These are phyloP conservation scores for Leishmania tarentolae DNA, from an alignment of 208 protist species.

Conservation along the genomic window DNA sequence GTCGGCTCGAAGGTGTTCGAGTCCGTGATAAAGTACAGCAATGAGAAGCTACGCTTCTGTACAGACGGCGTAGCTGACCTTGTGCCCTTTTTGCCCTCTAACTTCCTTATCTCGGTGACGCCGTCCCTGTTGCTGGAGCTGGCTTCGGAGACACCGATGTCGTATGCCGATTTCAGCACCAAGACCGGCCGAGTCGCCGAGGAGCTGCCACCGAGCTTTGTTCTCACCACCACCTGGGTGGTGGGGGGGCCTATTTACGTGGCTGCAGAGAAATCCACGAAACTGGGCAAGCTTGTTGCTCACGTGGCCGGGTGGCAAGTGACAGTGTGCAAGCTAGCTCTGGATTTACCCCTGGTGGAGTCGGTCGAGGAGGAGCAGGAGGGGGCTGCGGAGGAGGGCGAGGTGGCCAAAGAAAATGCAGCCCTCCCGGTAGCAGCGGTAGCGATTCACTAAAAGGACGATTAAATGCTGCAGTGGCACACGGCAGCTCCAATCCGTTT, in stretches of 20 bases:
- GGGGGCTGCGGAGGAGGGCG: background rate
- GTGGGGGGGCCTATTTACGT: slow-evolving; percentile 51
- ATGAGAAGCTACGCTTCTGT: slow-evolving; percentile 78
- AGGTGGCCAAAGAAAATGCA: background rate
- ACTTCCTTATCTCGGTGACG: slow-evolving; percentile 48
- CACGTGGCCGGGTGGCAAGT: slow-evolving; percentile 71
- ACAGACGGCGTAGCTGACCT: slow-evolving; percentile 68
- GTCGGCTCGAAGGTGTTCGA: slow-evolving; percentile 89
- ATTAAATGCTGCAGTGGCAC: background rate
- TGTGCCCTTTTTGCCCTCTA: slow-evolving; percentile 45
- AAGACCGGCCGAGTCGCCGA: slow-evolving; percentile 23
- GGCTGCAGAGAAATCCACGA: slow-evolving; percentile 51
- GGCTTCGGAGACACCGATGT: slow-evolving; percentile 36
- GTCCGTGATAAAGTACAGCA: slow-evolving; percentile 78
- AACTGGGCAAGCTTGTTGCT: slow-evolving; percentile 60
- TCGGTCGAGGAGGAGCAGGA: slow-evolving; percentile 9
- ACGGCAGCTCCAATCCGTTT: background rate
- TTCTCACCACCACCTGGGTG: slow-evolving; percentile 47
- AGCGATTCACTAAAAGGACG: background rate
- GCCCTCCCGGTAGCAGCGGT: background rate
- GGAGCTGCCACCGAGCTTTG: slow-evolving; percentile 48
- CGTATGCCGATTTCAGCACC: slow-evolving; percentile 39
- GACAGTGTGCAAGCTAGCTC: slow-evolving; percentile 57
- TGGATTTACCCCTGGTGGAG: slow-evolving; percentile 50
- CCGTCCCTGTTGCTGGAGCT: slow-evolving; percentile 54